These are phyloP conservation scores for Penicillium bovifimosum DNA, from an alignment of 495 filamentous ascomycete genomes.

Conservation along the genomic window DNA sequence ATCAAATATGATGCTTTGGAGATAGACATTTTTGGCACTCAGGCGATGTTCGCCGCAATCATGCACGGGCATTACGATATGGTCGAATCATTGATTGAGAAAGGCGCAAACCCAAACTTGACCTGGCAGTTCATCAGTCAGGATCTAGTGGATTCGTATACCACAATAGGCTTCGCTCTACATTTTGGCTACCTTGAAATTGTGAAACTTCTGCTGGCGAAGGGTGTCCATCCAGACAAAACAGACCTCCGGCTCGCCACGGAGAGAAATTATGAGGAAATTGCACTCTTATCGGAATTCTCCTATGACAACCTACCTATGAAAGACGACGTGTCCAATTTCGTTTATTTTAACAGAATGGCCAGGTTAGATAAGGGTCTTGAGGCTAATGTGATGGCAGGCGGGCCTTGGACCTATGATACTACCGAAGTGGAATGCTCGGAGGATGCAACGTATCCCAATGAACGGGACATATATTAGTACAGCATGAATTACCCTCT, in stretches of 20 bases:
- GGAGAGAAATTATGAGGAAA: background rate
- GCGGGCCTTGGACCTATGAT: background rate
- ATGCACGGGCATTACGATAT: background rate
- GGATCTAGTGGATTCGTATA: too few species aligned
- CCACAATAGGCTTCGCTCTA: background rate
- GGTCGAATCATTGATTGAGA: background rate
- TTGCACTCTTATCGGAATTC: background rate
- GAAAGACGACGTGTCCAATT: background rate
- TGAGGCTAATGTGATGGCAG: background rate
- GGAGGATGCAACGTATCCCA: background rate
- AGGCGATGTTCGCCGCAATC: background rate
- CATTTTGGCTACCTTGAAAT: background rate
- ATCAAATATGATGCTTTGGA: background rate
- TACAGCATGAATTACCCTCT: too few species aligned
- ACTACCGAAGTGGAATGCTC: background rate
- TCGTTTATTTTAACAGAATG: too few species aligned
- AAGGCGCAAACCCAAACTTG: background rate
- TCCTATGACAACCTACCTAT: background rate
- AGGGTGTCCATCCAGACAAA: background rate
- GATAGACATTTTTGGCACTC: background rate
- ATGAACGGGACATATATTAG: too few species aligned
- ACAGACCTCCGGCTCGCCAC: background rate
- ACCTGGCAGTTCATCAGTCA: background rate
- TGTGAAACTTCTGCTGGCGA: background rate
- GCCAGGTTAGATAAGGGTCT: background rate